phyloP scores from a whole-genome alignment of 2,329 filamentous ascomycete genomes.

The Colletotrichum plurivorum region DNA sequence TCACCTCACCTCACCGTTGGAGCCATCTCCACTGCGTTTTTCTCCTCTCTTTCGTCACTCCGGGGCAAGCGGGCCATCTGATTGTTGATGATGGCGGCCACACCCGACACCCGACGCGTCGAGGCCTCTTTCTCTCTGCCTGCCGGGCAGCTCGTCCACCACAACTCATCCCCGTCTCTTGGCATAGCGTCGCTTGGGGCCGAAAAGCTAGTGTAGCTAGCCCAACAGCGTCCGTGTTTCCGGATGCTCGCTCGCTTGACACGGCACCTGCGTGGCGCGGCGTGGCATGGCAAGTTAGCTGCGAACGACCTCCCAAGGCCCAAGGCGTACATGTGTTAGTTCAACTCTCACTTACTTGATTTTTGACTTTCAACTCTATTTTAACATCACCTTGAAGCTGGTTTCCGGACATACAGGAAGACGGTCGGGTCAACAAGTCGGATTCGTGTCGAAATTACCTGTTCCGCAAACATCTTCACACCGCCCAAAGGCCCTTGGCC shows the following conservation, averaged over 20 bases:
- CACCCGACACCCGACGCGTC: background rate
- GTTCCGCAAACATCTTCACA: too few species aligned
- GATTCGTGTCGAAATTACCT: too few species aligned
- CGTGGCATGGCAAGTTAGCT: conserved; percentile 8
- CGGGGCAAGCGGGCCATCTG: conserved; percentile 11
- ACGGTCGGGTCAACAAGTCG: too few species aligned
- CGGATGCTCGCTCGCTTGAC: conserved; percentile 27
- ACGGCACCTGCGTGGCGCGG: conserved; percentile 6
- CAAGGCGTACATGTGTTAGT: conserved; percentile 24
- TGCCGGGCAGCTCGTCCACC: background rate
- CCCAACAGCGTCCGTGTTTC: conserved; percentile 14
- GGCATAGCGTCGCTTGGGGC: conserved; percentile 8
- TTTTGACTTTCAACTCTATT: conserved; percentile 36
- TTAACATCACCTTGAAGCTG: conserved; percentile 23
- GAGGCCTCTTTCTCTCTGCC: conserved; percentile 9
- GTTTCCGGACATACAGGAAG: too few species aligned
- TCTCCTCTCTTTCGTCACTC: conserved; percentile 31
- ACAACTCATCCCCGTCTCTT: background rate
- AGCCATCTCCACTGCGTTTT: conserved; percentile 26
- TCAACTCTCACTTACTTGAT: background rate
- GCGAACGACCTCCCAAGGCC: conserved; percentile 10
- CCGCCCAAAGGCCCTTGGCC: background rate
- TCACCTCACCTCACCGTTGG: conserved; percentile 34
- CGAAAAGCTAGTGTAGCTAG: too few species aligned
- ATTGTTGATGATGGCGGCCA: conserved; percentile 13